Evolutionary conservation across 495 filamentous ascomycete species (phyloP).

Genomic region (Penicillium egyptiacum): DNA sequence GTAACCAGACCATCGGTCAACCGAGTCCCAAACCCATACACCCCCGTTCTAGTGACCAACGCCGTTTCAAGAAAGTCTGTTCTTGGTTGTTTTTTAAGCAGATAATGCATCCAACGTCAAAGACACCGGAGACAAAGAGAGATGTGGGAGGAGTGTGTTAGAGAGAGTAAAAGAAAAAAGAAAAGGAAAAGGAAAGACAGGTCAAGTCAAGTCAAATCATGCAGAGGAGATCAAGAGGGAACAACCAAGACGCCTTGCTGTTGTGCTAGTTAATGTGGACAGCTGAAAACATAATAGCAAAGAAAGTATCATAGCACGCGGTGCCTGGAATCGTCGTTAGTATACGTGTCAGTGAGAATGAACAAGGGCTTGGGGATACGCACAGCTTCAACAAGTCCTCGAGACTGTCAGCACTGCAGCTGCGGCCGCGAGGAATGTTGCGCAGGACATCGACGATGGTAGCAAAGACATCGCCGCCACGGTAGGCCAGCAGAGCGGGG

Average conservation of each 20-base stretch:
- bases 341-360: slow-evolving; percentile 1
- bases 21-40: background rate
- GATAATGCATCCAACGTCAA: background rate
- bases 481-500: slow-evolving; percentile 87
- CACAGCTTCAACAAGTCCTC: slow-evolving; percentile 63
- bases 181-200: slow-evolving; percentile 6
- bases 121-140: background rate
- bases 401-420: slow-evolving; percentile 57
- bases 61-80: slow-evolving; percentile 1
- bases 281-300: slow-evolving; percentile 9
- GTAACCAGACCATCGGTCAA: slow-evolving; percentile 11
- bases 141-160: background rate
- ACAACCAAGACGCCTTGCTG: slow-evolving; percentile 18
- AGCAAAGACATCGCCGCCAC: slow-evolving; percentile 83
- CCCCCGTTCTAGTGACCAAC: slow-evolving; percentile 2
- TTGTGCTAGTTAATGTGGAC: background rate
- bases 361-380: slow-evolving; percentile 17
- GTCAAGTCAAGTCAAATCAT: background rate
- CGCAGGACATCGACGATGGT: slow-evolving; percentile 83
- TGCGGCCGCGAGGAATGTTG: slow-evolving; percentile 71
- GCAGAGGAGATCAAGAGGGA: background rate
- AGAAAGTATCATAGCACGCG: slow-evolving; percentile 31
- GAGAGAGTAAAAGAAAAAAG: slow-evolving; percentile 6
- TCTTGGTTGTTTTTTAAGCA: background rate
- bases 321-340: slow-evolving; percentile 24